These are phyloP conservation scores for Hymenoscyphus linearis DNA, from an alignment of 2,329 filamentous ascomycete species.

Conservation along the genomic window DNA sequence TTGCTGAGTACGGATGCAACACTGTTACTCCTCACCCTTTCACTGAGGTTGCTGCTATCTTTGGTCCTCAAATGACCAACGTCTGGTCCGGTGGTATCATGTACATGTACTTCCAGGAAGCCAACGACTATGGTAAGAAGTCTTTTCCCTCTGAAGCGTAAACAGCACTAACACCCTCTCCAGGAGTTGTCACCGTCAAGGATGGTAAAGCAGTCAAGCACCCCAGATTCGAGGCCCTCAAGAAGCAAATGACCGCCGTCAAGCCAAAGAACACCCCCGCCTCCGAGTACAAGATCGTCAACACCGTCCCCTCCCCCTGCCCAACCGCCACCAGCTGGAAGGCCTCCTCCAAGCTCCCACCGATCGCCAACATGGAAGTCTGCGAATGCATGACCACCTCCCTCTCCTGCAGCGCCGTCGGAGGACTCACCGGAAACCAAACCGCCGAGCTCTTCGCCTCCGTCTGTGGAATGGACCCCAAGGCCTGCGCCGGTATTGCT, in stretches of 20 bases:
- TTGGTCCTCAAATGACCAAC: slow-evolving; percentile 70
- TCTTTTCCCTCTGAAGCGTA: neutral
- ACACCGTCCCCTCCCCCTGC: slow-evolving; percentile 64
- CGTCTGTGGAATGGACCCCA: slow-evolving; percentile 57
- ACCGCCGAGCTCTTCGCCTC: slow-evolving; percentile 67
- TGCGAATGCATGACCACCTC: slow-evolving; percentile 82
- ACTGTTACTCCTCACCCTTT: slow-evolving; percentile 64
- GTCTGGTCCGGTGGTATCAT: slow-evolving; percentile 96
- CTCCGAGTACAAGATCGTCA: slow-evolving; percentile 66
- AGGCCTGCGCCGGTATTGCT: slow-evolving; percentile 62
- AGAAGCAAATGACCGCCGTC: slow-evolving; percentile 62
- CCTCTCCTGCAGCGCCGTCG: slow-evolving; percentile 63
- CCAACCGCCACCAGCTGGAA: slow-evolving; percentile 66
- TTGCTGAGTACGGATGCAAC: slow-evolving; percentile 98
- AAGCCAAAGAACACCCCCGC: slow-evolving; percentile 61
- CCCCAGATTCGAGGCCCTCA: slow-evolving; percentile 69
- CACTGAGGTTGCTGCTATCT: slow-evolving; percentile 79
- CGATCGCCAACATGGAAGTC: slow-evolving; percentile 69
- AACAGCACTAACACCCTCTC: slow-evolving; percentile 28
- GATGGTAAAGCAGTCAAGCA: slow-evolving; percentile 59
- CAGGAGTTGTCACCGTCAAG: slow-evolving; percentile 60
- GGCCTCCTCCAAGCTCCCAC: slow-evolving; percentile 68
- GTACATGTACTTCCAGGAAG: slow-evolving; percentile 96
- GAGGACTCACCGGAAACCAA: slow-evolving; percentile 49
- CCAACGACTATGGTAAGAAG: slow-evolving; percentile 72